Evolutionary conservation across 1,139 yeast species (phyloP), one percentile per base, ranked within the genome.

Genomic region (Wickerhamomyces sp.): DNA sequence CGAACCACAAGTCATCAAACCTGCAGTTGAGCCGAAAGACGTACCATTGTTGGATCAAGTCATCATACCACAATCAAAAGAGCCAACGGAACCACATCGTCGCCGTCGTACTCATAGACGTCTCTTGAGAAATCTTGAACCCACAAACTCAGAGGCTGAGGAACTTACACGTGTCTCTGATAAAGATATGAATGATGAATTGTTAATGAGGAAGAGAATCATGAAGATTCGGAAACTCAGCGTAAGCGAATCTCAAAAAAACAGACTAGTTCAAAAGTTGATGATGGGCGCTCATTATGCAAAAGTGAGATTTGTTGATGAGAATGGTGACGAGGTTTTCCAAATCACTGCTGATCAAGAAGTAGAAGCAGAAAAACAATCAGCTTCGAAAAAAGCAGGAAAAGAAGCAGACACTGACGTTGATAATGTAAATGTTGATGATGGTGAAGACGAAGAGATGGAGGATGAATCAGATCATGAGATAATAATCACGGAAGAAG

Each of bases 201-300:
- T 57, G 16, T 52, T 74, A n/a, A 52, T 83, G 28, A 63, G 93
- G 36, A 57, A 56, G 23, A 67, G 75, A 49, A 83, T 84, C 34
- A 72, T 71, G 41, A 66, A 64, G 33, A 81, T 84, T 34, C 74
- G 78, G 39, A 56, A 57, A 4, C 57, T 75, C 37, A 56, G 55
- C 3, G 58, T 80, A 24, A 52, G 62, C 28, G 81, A 81, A 42
- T 54, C 65, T 32, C 74, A 72, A 50, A 78, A 83, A 52, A 75
- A 79, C 43, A 65, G 71, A 55, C 54, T 77, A 44, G 81, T 85
- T 23, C 93, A 89, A 31, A 66, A 74, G 42, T 61, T 86, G 34
- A 85, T 86, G 94, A 81, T 86, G 69, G 83, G 84, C 17, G 49
- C 54, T 12, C 49, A 47, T 25, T 47, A 51, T 35, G 49, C 46